phyloP scores from a whole-genome alignment of 73 alveolate genomes.

The Tetrahymena elliotti region DNA sequence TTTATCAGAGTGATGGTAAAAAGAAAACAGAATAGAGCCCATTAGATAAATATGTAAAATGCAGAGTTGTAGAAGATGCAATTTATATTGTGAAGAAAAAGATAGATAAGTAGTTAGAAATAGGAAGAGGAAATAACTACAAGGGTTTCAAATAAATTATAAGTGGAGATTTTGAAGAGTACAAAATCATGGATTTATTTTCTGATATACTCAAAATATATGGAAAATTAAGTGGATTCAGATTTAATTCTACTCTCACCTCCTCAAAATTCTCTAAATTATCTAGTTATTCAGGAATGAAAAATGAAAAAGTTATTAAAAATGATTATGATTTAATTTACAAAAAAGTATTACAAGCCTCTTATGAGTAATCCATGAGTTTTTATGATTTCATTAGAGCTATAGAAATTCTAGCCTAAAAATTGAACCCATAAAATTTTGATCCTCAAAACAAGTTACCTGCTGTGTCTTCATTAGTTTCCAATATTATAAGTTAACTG shows the following conservation, averaged over 20 bases:
- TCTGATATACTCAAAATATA: conserved; percentile 12
- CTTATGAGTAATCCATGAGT: conserved; percentile 14
- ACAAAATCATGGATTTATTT: background rate
- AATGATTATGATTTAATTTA: conserved; percentile 40
- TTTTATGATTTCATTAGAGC: conserved; percentile 36
- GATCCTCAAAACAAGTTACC: background rate
- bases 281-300: conserved; percentile 6
- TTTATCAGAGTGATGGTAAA: conserved; percentile 40
- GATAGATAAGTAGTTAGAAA: conserved; percentile 20
- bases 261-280: conserved; percentile 31
- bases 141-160: conserved; percentile 12
- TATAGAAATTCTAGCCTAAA: conserved; percentile 25
- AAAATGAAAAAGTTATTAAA: background rate
- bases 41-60: conserved; percentile 57
- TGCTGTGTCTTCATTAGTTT: background rate
- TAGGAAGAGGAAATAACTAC: background rate
- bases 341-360: conserved; percentile 6
- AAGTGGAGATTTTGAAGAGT: conserved; percentile 35
- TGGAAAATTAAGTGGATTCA: conserved; percentile 34
- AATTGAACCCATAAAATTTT: background rate
- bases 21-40: conserved; percentile 27
- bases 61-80: conserved; percentile 53
- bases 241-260: conserved; percentile 11
- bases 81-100: conserved; percentile 24
- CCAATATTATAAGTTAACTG: background rate